Percentiles rank a stretch among this genome's conserved stretches.
Conservation (phyloP, 495 filamentous ascomycete species). For the Penicillium tannophilum region DNA sequence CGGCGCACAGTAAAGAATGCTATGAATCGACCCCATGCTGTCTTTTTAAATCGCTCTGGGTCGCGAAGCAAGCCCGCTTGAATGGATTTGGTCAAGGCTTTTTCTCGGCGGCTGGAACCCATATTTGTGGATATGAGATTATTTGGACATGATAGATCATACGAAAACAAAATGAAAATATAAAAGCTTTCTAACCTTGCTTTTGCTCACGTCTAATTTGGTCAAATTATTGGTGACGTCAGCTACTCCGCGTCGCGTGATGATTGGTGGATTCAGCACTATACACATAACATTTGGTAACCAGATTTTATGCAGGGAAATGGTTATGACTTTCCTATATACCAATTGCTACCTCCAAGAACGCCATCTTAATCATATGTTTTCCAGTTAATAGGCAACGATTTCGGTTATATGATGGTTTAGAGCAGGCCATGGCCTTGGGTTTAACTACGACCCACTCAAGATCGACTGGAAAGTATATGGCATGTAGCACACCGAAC, state of each 20-base stretch:
- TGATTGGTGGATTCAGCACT: slow-evolving; percentile 3
- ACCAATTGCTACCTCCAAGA: too few species aligned
- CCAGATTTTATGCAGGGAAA: too few species aligned
- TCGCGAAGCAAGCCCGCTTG: slow-evolving; percentile 37
- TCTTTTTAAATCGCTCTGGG: slow-evolving; percentile 29
- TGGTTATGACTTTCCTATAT: too few species aligned
- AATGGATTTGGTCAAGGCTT: slow-evolving; percentile 37
- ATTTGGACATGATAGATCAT: not conserved
- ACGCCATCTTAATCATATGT: too few species aligned
- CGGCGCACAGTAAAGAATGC: slow-evolving; percentile 41
- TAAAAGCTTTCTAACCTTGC: slow-evolving; percentile 4
- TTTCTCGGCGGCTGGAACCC: slow-evolving; percentile 32
- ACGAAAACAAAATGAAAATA: not conserved
- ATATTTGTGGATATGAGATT: slow-evolving; percentile 15
- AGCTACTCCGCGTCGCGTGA: slow-evolving; percentile 2
- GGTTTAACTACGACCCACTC: too few species aligned
- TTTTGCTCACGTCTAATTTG: not conserved
- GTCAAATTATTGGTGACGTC: slow-evolving; percentile 21
- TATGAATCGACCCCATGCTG: slow-evolving; percentile 28
- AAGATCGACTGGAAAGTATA: not conserved
- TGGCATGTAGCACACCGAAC: not conserved
- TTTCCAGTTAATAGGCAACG: too few species aligned
- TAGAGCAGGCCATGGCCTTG: too few species aligned
- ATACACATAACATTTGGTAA: not conserved
- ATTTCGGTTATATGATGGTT: too few species aligned